Conservation (phyloP, 495 filamentous ascomycete genomes). For the Usnea hakonensis region DNA sequence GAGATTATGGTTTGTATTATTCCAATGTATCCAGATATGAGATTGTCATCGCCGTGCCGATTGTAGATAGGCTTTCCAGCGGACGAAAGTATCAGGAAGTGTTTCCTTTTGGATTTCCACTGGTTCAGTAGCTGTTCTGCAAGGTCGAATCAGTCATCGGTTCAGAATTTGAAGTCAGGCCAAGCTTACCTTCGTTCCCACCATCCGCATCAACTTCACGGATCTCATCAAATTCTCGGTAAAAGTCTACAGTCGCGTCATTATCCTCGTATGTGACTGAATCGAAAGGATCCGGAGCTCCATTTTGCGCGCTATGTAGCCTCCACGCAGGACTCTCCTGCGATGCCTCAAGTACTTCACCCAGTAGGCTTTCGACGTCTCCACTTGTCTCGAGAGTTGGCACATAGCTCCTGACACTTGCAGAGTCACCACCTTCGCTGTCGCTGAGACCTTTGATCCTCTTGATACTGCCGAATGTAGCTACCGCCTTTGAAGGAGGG, state of each 20-base stretch:
- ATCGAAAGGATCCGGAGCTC: slow-evolving; percentile 52
- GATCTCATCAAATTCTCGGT: slow-evolving; percentile 70
- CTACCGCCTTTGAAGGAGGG: slow-evolving; percentile 31
- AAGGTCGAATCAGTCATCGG: not conserved
- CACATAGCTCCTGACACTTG: slow-evolving; percentile 75
- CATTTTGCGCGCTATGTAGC: slow-evolving; percentile 48
- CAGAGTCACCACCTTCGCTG: slow-evolving; percentile 67
- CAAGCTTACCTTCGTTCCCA: slow-evolving; percentile 55
- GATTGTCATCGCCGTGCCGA: slow-evolving; percentile 77
- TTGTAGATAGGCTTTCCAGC: slow-evolving; percentile 99
- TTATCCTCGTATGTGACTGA: slow-evolving; percentile 39
- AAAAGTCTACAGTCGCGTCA: slow-evolving; percentile 54
- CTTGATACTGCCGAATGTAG: slow-evolving; percentile 37
- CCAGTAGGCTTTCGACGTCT: slow-evolving; percentile 76
- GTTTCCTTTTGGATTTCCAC: slow-evolving; percentile 87
- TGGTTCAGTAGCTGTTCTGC: slow-evolving; percentile 57
- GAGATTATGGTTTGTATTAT: slow-evolving; percentile 96
- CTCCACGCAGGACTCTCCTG: slow-evolving; percentile 54
- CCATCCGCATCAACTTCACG: slow-evolving; percentile 54
- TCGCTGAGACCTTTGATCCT: slow-evolving; percentile 40
- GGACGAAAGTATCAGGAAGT: slow-evolving; percentile 91
- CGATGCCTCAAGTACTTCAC: slow-evolving; percentile 50
- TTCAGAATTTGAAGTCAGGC: not conserved
- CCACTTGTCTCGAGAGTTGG: slow-evolving; percentile 65
- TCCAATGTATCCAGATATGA: slow-evolving; percentile 91